phyloP scores from a whole-genome alignment of 2,329 filamentous ascomycete species.

The Kalaharituber pfeilii region DNA sequence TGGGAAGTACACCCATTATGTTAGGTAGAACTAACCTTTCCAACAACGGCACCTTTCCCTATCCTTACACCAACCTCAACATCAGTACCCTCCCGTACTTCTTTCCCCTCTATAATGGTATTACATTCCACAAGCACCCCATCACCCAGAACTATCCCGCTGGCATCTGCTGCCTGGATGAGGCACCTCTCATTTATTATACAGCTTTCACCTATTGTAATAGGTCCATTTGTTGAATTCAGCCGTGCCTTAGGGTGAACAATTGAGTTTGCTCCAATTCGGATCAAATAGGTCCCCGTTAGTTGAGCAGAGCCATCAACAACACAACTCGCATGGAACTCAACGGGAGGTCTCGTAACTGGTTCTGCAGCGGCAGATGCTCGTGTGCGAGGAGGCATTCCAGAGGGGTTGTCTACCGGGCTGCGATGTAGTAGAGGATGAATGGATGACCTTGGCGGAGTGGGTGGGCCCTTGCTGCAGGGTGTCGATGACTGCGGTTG shows the following conservation, averaged over 20 bases:
- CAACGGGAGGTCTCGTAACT: slow-evolving; percentile 42
- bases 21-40: slow-evolving; percentile 35
- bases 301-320: slow-evolving; percentile 47
- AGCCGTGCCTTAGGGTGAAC: slow-evolving; percentile 75
- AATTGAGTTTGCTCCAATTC: slow-evolving; percentile 57
- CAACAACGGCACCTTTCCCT: slow-evolving; percentile 43
- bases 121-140: slow-evolving; percentile 46
- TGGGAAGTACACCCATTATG: neutral
- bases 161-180: slow-evolving; percentile 33
- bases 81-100: slow-evolving; percentile 37
- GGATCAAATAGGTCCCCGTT: slow-evolving; percentile 58
- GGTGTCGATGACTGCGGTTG: too few relatives aligned
- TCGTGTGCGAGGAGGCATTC: slow-evolving; percentile 31
- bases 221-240: slow-evolving; percentile 58
- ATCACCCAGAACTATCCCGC: slow-evolving; percentile 38
- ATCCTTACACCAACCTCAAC: slow-evolving; percentile 45
- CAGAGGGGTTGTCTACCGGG: too few relatives aligned
- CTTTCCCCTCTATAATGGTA: slow-evolving; percentile 38
- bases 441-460: too few relatives aligned
- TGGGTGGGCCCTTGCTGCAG: too few relatives aligned
- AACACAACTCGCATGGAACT: slow-evolving; percentile 42
- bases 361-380: slow-evolving; percentile 31
- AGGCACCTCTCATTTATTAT: slow-evolving; percentile 57
- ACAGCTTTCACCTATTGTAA: slow-evolving; percentile 64
- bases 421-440: too few relatives aligned